These are phyloP conservation scores for Cryptococcus sp. DNA, from an alignment of 1,284 basidiomycete species.

Conservation along the genomic window DNA sequence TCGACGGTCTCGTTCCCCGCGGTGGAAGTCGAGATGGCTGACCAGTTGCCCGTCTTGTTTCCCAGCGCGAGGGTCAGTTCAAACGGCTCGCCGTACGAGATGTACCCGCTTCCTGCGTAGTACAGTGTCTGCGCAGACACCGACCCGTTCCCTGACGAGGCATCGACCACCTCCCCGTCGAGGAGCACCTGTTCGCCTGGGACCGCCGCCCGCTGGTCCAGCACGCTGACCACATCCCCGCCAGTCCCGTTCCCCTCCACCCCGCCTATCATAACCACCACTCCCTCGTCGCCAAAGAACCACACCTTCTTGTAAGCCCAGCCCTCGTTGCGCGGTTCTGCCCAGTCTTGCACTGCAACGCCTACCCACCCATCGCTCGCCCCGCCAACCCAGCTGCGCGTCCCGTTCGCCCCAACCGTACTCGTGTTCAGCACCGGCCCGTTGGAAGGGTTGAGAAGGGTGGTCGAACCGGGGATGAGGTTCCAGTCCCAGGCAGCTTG, in stretches of 20 bases:
- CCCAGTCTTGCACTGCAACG: slow-evolving; percentile 56
- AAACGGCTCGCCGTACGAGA: slow-evolving; percentile 32
- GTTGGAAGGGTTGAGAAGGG: slow-evolving; percentile 56
- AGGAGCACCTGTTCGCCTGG: slow-evolving; percentile 22
- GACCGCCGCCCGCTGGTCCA: background rate
- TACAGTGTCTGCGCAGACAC: slow-evolving; percentile 23
- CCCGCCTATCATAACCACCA: slow-evolving; percentile 57
- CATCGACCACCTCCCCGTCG: slow-evolving; percentile 44
- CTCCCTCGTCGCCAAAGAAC: slow-evolving; percentile 65
- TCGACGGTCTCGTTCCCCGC: slow-evolving; percentile 57
- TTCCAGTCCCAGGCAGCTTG: slow-evolving; percentile 65
- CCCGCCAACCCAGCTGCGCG: slow-evolving; percentile 62
- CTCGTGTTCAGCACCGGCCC: slow-evolving; percentile 52
- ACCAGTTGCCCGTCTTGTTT: slow-evolving; percentile 59
- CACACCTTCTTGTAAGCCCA: slow-evolving; percentile 65
- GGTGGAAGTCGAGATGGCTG: slow-evolving; percentile 60
- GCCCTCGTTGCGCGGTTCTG: slow-evolving; percentile 56
- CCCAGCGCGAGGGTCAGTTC: slow-evolving; percentile 53
- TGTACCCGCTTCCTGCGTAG: slow-evolving; percentile 35
- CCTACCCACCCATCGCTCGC: slow-evolving; percentile 59
- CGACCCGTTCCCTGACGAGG: background rate
- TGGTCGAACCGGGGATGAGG: slow-evolving; percentile 64
- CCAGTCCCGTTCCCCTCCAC: slow-evolving; percentile 45
- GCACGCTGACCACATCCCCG: background rate
- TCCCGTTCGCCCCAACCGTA: slow-evolving; percentile 52